Evolutionary conservation across 2,329 filamentous ascomycete genomes (phyloP).

Genomic region (Decorospora gaudefroyi): DNA sequence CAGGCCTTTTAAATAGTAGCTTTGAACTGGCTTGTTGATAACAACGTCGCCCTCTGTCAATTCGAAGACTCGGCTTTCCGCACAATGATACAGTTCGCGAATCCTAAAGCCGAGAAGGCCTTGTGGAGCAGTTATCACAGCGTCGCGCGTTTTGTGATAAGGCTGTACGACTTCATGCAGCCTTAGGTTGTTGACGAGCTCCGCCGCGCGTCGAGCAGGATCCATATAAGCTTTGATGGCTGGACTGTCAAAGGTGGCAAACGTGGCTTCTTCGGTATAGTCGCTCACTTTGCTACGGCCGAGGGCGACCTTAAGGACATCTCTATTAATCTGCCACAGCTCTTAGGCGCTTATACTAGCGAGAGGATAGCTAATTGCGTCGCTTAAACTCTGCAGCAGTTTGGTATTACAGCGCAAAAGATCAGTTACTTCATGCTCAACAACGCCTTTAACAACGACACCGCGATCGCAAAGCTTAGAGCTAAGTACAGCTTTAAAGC

Average conservation of each 20-base stretch:
- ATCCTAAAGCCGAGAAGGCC: background rate
- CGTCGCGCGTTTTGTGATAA: background rate
- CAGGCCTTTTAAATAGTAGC: slow-evolving; percentile 1
- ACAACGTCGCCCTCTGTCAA: background rate
- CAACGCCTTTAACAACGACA: background rate
- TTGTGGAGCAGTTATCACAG: background rate
- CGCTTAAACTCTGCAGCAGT: background rate
- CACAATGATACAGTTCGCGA: background rate
- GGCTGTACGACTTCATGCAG: background rate
- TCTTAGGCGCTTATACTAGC: background rate
- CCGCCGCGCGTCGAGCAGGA: background rate
- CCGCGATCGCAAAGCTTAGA: background rate
- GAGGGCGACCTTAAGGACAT: background rate
- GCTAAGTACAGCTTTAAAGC: background rate
- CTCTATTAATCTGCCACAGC: background rate
- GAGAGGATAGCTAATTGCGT: background rate
- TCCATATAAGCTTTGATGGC: background rate
- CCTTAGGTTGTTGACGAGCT: background rate
- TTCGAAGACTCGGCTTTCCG: background rate
- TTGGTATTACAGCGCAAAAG: background rate
- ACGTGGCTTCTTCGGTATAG: background rate
- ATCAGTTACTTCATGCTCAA: background rate
- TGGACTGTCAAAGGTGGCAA: too few relatives aligned
- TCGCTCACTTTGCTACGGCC: background rate
- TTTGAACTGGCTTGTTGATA: slow-evolving; percentile 1